Evolutionary conservation across 305 asterid species (phyloP).

Genomic region (Petunia hybrid): DNA sequence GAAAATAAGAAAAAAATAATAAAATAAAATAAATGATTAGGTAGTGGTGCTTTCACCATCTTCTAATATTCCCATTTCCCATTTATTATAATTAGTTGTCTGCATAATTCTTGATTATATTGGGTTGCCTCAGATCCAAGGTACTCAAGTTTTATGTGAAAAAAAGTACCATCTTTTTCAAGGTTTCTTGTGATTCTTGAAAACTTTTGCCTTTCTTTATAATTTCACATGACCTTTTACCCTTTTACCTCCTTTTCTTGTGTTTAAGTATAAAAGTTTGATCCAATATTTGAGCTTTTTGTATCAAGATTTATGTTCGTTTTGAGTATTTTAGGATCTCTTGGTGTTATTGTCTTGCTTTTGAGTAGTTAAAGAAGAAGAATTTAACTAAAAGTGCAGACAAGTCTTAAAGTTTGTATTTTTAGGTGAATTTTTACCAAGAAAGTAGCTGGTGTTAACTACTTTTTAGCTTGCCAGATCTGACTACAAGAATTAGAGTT

Average conservation of each 20-base stretch:
- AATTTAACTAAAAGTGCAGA: slow-evolving; percentile 35
- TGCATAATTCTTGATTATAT: slow-evolving; percentile 61
- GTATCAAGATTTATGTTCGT: slow-evolving; percentile 30
- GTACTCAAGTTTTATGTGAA: slow-evolving; percentile 55
- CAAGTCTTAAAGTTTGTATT: slow-evolving; percentile 42
- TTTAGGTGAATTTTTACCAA: slow-evolving; percentile 42
- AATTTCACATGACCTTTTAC: slow-evolving; percentile 49
- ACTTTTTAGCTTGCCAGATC: slow-evolving; percentile 58
- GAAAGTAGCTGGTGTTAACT: slow-evolving; percentile 49
- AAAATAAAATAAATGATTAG: not conserved
- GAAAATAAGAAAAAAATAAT: not conserved
- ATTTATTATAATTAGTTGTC: slow-evolving; percentile 38
- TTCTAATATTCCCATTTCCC: slow-evolving; percentile 35
- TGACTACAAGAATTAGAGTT: slow-evolving; percentile 34
- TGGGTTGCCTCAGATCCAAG: slow-evolving; percentile 91
- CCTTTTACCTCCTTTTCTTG: slow-evolving; percentile 41
- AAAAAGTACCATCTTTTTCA: slow-evolving; percentile 58
- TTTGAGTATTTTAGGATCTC: slow-evolving; percentile 49
- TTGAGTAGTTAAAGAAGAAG: slow-evolving; percentile 37
- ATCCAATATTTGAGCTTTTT: slow-evolving; percentile 19
- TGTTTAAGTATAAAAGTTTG: slow-evolving; percentile 44
- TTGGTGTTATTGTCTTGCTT: slow-evolving; percentile 27
- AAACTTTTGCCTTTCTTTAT: slow-evolving; percentile 50
- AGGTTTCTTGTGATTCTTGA: slow-evolving; percentile 71
- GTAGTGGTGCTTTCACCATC: not conserved